These are phyloP conservation scores for Picea engelmannii DNA, from an alignment of 83 land plant species.

Conservation along the genomic window DNA sequence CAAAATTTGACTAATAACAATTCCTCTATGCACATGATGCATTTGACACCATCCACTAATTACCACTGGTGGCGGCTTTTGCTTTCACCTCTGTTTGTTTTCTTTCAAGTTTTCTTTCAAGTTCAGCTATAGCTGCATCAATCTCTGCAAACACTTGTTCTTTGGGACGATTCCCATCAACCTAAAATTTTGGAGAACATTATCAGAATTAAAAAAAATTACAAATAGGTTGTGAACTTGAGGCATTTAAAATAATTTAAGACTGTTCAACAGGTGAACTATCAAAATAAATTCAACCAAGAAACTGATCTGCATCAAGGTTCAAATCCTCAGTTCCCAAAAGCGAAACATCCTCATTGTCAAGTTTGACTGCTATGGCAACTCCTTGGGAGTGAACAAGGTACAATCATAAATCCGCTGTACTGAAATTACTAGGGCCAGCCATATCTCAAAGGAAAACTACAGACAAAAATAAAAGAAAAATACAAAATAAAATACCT, in stretches of 20 bases:
- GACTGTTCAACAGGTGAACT: neutral
- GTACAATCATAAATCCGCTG: neutral
- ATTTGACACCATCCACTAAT: neutral
- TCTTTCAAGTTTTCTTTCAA: constrained; percentile 17
- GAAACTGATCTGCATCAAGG: neutral
- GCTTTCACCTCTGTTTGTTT: constrained; percentile 30
- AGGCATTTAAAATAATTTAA: neutral
- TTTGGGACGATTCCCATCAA: constrained; percentile 69
- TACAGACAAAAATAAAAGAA: neutral
- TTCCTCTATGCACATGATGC: neutral
- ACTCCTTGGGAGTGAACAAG: neutral
- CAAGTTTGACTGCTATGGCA: neutral
- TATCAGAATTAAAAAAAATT: neutral
- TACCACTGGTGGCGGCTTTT: constrained; percentile 28
- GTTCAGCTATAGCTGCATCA: constrained; percentile 33
- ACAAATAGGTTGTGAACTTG: neutral
- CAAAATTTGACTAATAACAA: neutral
- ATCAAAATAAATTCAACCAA: neutral
- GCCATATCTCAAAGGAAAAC: neutral
- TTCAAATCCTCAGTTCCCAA: constrained; percentile 7
- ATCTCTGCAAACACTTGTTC: constrained; percentile 69
- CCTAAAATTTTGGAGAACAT: constrained; percentile 30
- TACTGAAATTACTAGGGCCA: neutral
- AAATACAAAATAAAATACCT: constrained; percentile 37
- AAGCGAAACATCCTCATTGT: constrained; percentile 1